Evolutionary conservation across 2,329 filamentous ascomycete genomes (phyloP), one percentile per base, ranked within the genome.

Genomic region (Cryphonectria carpinicola): DNA sequence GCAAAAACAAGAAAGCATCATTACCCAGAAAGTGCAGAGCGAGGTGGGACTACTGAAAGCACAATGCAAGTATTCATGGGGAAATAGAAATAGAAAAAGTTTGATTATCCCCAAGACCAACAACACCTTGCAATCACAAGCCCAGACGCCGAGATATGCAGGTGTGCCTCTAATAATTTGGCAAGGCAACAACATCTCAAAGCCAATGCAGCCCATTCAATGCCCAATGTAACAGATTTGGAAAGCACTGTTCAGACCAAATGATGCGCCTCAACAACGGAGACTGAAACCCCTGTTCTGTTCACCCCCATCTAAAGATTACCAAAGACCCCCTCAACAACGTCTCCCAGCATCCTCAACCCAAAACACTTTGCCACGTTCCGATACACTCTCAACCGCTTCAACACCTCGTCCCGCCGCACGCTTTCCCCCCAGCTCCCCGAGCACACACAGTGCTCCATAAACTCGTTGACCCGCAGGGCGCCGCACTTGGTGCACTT

Each of bases 361-460:
- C 89, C 90, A 82, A 96, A 97, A 78, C 90, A 94, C 76, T 84
- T 86, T 10, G 93, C 93, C 65, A 97, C 95, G 67, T 88, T 90
- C 74, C 84, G 86, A 81, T 94, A 91, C 5, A 97, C 92, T 58
- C 80, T 85, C 76, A 98, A 76, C 78, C 84, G 87, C 78, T 84
- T 88, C 77, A 88, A 81, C 37, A 95, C 83, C 39, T 92, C 92
- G 41, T 87, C 88, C 74, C 87, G 85, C 75, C 90, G 87, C 71
- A 95, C 85, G 28, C 90, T 93, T 74, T 89, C 89, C 25, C 86
- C 87, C 96, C 96, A 99, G 71, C 88, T 87, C 4, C 96, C 96
- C 72, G 93, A 93, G 84, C 96, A 99, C 14, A 91, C 92, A 81
- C 97, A 99, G 81, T 98, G 95, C 80, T 98, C 95, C 90, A 96